Percentiles rank a stretch among this genome's conserved stretches.
These are phyloP conservation scores for Phytopythium montanum DNA, from an alignment of 352 stramenopile genomes.

Conservation along the genomic window DNA sequence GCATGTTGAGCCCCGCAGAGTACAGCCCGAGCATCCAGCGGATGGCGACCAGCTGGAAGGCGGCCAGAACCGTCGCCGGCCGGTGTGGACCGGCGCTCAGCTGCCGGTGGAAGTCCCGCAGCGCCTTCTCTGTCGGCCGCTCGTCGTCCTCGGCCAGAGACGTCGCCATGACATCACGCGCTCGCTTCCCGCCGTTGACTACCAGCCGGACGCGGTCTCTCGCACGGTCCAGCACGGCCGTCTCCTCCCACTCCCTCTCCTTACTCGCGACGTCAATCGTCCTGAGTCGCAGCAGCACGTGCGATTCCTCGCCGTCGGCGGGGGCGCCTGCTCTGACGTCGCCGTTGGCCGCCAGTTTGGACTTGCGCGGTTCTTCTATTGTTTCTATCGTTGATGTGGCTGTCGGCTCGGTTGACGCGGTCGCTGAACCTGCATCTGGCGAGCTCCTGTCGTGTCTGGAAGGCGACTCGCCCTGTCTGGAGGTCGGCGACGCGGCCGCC, in stretches of 20 bases:
- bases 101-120: constrained; percentile 12
- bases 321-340: constrained; percentile 2
- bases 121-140: constrained; percentile 4
- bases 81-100: constrained; percentile 1
- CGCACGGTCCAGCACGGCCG: constrained; percentile 9
- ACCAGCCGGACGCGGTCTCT: constrained; percentile 5
- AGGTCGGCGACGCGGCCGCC: neutral
- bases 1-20: constrained; percentile 53
- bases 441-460: neutral
- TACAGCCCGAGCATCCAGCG: constrained; percentile 82
- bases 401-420: neutral
- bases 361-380: constrained; percentile 13
- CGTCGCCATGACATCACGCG: constrained; percentile 35
- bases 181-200: constrained; percentile 17
- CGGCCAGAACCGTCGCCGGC: constrained; percentile 44
- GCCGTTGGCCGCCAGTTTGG: constrained; percentile 15
- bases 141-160: neutral
- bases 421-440: neutral
- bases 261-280: constrained; percentile 28
- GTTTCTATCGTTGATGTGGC: constrained; percentile 13
- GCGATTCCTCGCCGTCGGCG: constrained; percentile 6
- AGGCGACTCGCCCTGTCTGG: neutral
- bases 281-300: constrained; percentile 37
- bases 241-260: constrained; percentile 4
- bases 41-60: constrained; percentile 75